Conservation (phyloP, 768 basidiomycete genomes). For the Cyathus striatus region DNA sequence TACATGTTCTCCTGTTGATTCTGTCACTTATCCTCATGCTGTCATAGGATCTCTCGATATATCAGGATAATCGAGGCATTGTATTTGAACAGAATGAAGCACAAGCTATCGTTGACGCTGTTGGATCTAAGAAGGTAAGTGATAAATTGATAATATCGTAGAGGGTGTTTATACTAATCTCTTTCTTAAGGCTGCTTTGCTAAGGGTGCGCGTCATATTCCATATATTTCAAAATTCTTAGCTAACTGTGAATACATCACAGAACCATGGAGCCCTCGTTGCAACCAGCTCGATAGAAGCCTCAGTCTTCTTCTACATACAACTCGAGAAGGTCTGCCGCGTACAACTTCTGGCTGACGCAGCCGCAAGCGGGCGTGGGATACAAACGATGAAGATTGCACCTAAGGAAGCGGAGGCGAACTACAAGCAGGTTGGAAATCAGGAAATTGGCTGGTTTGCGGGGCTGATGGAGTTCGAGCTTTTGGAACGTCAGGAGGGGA, state of each 20-base stretch:
- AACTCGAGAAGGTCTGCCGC: slow-evolving; percentile 40
- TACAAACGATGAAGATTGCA: slow-evolving; percentile 16
- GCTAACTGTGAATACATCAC: no score
- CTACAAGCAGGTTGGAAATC: slow-evolving; percentile 16
- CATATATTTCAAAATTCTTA: no score
- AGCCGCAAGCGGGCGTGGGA: slow-evolving; percentile 24
- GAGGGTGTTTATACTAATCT: no score
- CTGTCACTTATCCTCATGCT: no score
- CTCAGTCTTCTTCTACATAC: slow-evolving; percentile 33
- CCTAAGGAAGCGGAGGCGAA: slow-evolving; percentile 20
- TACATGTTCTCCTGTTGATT: no score
- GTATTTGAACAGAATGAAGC: neutral
- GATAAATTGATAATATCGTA: neutral
- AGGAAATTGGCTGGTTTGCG: slow-evolving; percentile 30
- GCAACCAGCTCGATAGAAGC: slow-evolving; percentile 37
- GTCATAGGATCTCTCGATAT: no score
- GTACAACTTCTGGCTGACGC: slow-evolving; percentile 40
- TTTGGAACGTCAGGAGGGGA: slow-evolving; percentile 28
- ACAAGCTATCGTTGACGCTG: slow-evolving; percentile 36
- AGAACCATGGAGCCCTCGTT: slow-evolving; percentile 37
- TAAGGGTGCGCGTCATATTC: no score
- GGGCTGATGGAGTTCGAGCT: slow-evolving; percentile 30
- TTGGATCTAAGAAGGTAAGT: slow-evolving; percentile 31
- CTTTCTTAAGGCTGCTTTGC: slow-evolving; percentile 27
- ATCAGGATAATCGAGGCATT: slow-evolving; percentile 6